Evolutionary conservation across 2,329 filamentous ascomycete species (phyloP).

Genomic region (Pseudogymnoascus sp.): DNA sequence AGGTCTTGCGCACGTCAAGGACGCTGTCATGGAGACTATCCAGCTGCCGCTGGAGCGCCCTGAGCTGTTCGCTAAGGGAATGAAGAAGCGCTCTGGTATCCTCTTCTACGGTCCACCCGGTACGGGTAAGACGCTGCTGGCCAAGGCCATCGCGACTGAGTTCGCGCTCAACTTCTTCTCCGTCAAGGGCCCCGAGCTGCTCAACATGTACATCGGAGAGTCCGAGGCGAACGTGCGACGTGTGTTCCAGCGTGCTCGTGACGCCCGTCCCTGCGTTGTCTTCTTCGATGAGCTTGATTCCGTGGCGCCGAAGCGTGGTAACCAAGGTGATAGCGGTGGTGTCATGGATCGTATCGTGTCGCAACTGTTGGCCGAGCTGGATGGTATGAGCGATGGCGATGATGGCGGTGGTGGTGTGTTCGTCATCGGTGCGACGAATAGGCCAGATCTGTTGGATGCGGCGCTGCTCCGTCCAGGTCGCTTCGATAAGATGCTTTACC

Average conservation of each 20-base stretch:
- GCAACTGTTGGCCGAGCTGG: slow-evolving; percentile 86
- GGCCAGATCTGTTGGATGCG: slow-evolving; percentile 86
- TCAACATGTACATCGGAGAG: slow-evolving; percentile 96
- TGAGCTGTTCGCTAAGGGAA: slow-evolving; percentile 90
- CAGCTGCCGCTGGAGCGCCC: slow-evolving; percentile 85
- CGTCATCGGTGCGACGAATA: slow-evolving; percentile 92
- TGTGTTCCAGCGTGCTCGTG: slow-evolving; percentile 79
- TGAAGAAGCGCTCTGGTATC: slow-evolving; percentile 95
- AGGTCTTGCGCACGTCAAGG: slow-evolving; percentile 87
- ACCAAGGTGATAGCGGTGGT: slow-evolving; percentile 92
- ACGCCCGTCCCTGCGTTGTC: slow-evolving; percentile 80
- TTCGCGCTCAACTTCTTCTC: slow-evolving; percentile 93
- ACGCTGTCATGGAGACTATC: slow-evolving; percentile 94
- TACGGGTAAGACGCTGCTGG: slow-evolving; percentile 85
- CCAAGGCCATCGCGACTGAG: slow-evolving; percentile 88
- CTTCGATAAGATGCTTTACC: slow-evolving; percentile 97
- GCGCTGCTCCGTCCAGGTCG: slow-evolving; percentile 81
- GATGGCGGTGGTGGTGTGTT: slow-evolving; percentile 79
- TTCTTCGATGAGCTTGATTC: slow-evolving; percentile 93
- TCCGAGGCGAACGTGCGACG: slow-evolving; percentile 86
- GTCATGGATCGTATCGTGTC: slow-evolving; percentile 98
- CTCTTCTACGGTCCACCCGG: slow-evolving; percentile 87
- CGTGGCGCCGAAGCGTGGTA: slow-evolving; percentile 91
- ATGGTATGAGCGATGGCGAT: slow-evolving; percentile 93
- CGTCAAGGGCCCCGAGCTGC: slow-evolving; percentile 82